phyloP scores from a whole-genome alignment of 106 monocot genomes.

The Apostasia shenzhenica region DNA sequence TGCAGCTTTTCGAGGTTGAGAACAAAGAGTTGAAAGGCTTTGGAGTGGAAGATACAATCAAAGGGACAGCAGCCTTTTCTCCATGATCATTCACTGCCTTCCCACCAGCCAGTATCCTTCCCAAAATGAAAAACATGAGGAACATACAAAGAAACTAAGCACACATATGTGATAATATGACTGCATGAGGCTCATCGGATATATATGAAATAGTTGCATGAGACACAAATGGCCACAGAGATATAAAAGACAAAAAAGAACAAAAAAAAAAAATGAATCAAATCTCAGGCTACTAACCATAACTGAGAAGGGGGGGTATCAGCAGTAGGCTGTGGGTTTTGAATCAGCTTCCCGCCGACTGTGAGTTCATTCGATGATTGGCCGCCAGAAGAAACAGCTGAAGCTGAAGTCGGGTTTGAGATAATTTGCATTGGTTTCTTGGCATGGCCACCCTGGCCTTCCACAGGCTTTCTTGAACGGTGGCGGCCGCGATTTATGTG shows the following conservation, averaged over 20 bases:
- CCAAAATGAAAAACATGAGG: not conserved
- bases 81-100: slow-evolving; percentile 8
- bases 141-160: too few species aligned
- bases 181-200: too few species aligned
- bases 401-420: slow-evolving; percentile 19
- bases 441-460: slow-evolving; percentile 32
- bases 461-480: slow-evolving; percentile 24
- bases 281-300: not conserved
- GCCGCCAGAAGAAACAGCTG: slow-evolving; percentile 2
- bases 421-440: slow-evolving; percentile 26
- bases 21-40: slow-evolving; percentile 10
- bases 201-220: too few species aligned
- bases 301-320: not conserved
- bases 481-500: slow-evolving; percentile 15
- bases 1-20: slow-evolving; percentile 10
- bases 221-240: too few species aligned
- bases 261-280: too few species aligned
- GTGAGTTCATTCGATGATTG: slow-evolving; percentile 4
- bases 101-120: slow-evolving; percentile 26
- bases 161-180: too few species aligned
- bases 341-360: slow-evolving; percentile 13
- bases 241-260: too few species aligned
- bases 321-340: slow-evolving; percentile 10
- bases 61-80: slow-evolving; percentile 3
- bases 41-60: slow-evolving; percentile 5